phyloP scores from a whole-genome alignment of 148 eudicot genomes.

The Rhododendron ferrugineum region DNA sequence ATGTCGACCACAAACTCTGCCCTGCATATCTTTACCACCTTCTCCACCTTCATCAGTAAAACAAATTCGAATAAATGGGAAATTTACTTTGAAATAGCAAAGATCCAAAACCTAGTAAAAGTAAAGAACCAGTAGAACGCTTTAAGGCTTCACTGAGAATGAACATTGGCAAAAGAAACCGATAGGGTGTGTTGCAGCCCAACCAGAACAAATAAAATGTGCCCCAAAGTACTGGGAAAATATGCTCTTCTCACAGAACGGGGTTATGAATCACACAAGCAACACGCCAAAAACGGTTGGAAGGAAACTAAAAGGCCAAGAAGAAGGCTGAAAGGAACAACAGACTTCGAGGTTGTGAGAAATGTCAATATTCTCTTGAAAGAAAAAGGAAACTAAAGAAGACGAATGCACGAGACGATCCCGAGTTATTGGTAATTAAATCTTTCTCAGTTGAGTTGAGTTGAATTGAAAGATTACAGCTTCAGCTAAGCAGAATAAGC shows the following conservation, averaged over 20 bases:
- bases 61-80: background rate
- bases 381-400: background rate
- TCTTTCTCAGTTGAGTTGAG: background rate
- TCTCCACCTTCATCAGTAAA: conserved; percentile 40
- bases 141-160: background rate
- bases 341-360: background rate
- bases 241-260: background rate
- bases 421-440: background rate
- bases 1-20: conserved; percentile 41
- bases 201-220: background rate
- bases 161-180: background rate
- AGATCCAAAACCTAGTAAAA: background rate
- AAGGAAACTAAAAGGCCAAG: background rate
- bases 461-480: background rate
- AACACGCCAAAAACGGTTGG: background rate
- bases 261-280: background rate
- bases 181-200: background rate
- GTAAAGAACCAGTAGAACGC: background rate
- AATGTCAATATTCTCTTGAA: background rate
- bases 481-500: background rate
- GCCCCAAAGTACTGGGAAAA: background rate
- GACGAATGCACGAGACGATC: background rate
- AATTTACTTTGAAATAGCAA: background rate
- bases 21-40: conserved; percentile 30
- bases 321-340: background rate